phyloP scores from a whole-genome alignment of 2,329 filamentous ascomycete species.

The Huntiella moniliformis region DNA sequence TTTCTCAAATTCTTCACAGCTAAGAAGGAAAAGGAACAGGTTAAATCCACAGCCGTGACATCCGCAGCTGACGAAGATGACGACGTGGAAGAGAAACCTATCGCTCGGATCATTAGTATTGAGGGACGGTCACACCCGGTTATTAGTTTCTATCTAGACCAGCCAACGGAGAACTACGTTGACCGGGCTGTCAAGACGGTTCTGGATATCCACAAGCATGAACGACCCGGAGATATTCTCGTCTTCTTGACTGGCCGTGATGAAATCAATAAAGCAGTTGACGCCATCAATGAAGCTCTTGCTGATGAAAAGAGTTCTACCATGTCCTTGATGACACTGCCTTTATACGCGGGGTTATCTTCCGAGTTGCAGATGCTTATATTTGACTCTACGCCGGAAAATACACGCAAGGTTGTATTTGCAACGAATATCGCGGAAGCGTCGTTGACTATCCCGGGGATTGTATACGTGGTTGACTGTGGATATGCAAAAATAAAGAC shows the following conservation, averaged over 20 bases:
- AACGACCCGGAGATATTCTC: constrained; percentile 69
- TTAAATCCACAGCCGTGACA: not conserved
- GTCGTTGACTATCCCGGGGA: constrained; percentile 82
- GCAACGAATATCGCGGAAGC: constrained; percentile 95
- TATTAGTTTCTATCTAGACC: constrained; percentile 63
- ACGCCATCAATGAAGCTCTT: constrained; percentile 20
- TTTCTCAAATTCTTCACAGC: constrained; percentile 59
- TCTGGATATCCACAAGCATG: constrained; percentile 69
- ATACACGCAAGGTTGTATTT: constrained; percentile 78
- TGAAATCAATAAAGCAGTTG: constrained; percentile 50
- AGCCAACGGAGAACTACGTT: constrained; percentile 69
- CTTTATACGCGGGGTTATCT: constrained; percentile 74
- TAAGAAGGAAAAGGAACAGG: not conserved
- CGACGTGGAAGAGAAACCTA: not conserved
- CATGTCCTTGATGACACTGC: constrained; percentile 31
- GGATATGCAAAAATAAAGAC: constrained; percentile 82
- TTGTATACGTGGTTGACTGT: constrained; percentile 76
- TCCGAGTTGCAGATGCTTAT: constrained; percentile 91
- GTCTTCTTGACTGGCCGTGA: constrained; percentile 85
- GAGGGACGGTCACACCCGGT: constrained; percentile 82
- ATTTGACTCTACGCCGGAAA: constrained; percentile 65
- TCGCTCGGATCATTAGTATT: constrained; percentile 28
- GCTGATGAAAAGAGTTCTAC: constrained; percentile 18
- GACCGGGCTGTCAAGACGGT: constrained; percentile 67
- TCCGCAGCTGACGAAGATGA: constrained; percentile 28